Evolutionary conservation across 2,329 filamentous ascomycete species (phyloP).

Genomic region (Thelonectria rubi): DNA sequence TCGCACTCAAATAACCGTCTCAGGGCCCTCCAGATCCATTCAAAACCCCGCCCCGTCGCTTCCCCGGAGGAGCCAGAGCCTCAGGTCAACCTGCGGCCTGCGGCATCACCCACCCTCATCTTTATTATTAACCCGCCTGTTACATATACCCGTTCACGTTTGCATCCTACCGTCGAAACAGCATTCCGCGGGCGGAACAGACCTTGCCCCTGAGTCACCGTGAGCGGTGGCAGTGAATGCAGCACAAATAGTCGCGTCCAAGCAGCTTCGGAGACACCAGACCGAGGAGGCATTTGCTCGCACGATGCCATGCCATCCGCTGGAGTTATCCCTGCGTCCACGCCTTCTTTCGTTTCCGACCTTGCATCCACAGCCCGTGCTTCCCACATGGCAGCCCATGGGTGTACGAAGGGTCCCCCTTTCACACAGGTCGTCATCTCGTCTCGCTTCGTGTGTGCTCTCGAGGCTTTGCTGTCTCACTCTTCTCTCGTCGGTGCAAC

Average conservation of each 20-base stretch:
- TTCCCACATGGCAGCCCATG: constrained; percentile 40
- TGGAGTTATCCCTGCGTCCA: constrained; percentile 17
- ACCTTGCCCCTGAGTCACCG: constrained; percentile 1
- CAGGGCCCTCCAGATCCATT: constrained; percentile 13
- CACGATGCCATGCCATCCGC: neutral
- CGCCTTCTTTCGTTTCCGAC: constrained; percentile 26
- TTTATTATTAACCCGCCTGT: constrained; percentile 13
- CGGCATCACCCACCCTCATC: constrained; percentile 16
- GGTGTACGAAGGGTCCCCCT: constrained; percentile 13
- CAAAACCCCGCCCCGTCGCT: constrained; percentile 24
- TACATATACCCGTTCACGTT: constrained; percentile 22
- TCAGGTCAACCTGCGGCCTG: constrained; percentile 42
- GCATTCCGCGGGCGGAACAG: neutral
- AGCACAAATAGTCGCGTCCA: neutral
- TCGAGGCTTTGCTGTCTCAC: neutral
- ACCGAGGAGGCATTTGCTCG: neutral
- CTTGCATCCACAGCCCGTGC: constrained; percentile 30
- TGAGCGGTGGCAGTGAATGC: constrained; percentile 10
- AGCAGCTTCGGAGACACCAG: neutral
- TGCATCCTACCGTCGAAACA: constrained; percentile 1
- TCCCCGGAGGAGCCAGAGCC: constrained; percentile 29
- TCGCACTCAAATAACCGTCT: constrained; percentile 4
- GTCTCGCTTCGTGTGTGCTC: neutral
- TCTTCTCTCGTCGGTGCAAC: neutral
- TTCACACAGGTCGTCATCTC: constrained; percentile 2